Percentiles rank a stretch among this genome's conserved stretches.
Evolutionary conservation across 306 rosid genomes (phyloP).

Genomic region (Trifolium repens): DNA sequence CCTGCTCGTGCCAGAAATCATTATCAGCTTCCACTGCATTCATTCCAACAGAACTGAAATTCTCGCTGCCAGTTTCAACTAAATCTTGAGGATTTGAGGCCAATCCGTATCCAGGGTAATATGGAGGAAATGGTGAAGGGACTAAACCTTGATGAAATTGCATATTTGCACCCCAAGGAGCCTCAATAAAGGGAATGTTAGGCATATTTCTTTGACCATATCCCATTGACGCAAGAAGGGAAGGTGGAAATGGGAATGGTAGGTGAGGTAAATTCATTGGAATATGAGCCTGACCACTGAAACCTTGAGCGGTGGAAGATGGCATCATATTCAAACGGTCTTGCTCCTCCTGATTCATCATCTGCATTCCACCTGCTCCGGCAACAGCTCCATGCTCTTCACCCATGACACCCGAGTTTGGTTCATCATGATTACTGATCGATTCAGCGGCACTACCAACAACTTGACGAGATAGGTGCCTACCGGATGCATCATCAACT

Average conservation of each 20-base stretch:
- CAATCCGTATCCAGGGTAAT: conserved; percentile 74
- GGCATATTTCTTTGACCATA: conserved; percentile 74
- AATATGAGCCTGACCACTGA: conserved; percentile 70
- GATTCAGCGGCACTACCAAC: conserved; percentile 62
- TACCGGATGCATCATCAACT: conserved; percentile 59
- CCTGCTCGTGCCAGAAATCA: conserved; percentile 93
- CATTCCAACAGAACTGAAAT: conserved; percentile 63
- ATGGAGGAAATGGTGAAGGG: conserved; percentile 68
- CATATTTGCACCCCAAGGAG: conserved; percentile 85
- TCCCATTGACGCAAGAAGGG: conserved; percentile 82
- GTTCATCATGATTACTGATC: conserved; percentile 62
- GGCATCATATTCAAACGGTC: conserved; percentile 86
- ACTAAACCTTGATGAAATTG: conserved; percentile 81
- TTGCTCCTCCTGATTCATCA: conserved; percentile 93
- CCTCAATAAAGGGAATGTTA: conserved; percentile 76
- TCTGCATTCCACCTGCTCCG: conserved; percentile 60
- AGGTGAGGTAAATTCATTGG: conserved; percentile 76
- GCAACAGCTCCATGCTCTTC: conserved; percentile 74
- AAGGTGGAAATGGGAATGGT: conserved; percentile 77
- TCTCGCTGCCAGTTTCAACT: conserved; percentile 59
- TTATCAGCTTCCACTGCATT: conserved; percentile 61
- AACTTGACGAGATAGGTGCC: conserved; percentile 55
- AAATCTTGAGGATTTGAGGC: conserved; percentile 66
- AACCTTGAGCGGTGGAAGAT: conserved; percentile 69
- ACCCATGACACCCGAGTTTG: conserved; percentile 46